These are phyloP conservation scores for Artemisia argyi DNA, from an alignment of 129 eudicot species.

Conservation along the genomic window DNA sequence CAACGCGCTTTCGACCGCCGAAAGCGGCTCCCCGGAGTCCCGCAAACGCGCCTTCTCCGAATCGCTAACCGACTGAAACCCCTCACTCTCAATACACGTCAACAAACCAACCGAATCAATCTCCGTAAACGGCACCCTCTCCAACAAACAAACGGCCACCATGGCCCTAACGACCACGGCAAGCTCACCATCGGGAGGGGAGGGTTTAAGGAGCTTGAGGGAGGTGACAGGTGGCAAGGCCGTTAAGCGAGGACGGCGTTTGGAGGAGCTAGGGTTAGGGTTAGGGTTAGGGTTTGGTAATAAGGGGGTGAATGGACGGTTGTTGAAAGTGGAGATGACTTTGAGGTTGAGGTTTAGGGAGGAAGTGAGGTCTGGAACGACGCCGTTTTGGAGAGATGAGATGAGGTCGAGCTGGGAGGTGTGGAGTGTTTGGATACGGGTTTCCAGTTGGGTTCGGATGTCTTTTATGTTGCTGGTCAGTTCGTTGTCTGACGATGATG, in stretches of 20 bases:
- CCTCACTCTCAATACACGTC: constrained; percentile 73
- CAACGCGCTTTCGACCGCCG: constrained; percentile 85
- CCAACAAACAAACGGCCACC: constrained; percentile 84
- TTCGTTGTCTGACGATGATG: constrained; percentile 21
- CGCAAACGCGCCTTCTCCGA: constrained; percentile 72
- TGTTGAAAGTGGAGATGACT: constrained; percentile 64
- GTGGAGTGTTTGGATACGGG: constrained; percentile 63
- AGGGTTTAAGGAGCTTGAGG: constrained; percentile 28
- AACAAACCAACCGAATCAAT: constrained; percentile 73
- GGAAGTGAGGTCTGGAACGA: constrained; percentile 72
- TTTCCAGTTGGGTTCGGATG: constrained; percentile 57
- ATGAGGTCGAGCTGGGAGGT: constrained; percentile 69
- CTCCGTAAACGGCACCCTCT: constrained; percentile 78
- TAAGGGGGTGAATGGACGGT: constrained; percentile 69
- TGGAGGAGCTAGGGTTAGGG: constrained; percentile 48
- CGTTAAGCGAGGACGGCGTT: constrained; percentile 16
- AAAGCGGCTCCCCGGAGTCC: constrained; percentile 65
- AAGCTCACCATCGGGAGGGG: constrained; percentile 38
- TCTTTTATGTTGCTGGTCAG: constrained; percentile 49
- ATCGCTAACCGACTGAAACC: constrained; percentile 36
- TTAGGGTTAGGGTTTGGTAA: constrained; percentile 50
- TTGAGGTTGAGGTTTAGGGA: constrained; percentile 78
- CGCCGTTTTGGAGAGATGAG: constrained; percentile 64
- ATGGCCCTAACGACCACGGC: constrained; percentile 60
- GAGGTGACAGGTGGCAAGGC: constrained; percentile 30